These are phyloP conservation scores for Podaxis sp. DNA, from an alignment of 768 basidiomycete species.

Conservation along the genomic window DNA sequence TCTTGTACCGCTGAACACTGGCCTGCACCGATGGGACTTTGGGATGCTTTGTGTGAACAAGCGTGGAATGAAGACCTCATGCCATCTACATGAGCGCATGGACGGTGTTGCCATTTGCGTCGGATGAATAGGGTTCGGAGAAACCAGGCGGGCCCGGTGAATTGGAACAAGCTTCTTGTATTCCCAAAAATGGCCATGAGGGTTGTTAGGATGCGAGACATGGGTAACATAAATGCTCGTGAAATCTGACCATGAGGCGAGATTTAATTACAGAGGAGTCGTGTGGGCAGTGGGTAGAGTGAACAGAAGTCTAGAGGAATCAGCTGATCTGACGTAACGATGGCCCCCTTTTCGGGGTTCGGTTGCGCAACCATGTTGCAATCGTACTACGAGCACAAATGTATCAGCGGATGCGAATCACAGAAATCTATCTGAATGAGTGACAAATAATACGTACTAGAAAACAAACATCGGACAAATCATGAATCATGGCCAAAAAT, in stretches of 20 bases:
- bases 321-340: neutral
- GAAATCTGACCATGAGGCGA: neutral
- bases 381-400: no score
- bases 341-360: no score
- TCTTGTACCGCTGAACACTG: no score
- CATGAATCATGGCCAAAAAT: no score
- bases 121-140: neutral
- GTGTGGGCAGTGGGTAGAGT: neutral
- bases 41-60: neutral
- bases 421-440: no score
- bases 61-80: neutral
- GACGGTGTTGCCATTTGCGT: neutral
- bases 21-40: no score
- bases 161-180: neutral
- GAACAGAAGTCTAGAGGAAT: neutral
- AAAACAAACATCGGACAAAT: neutral
- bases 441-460: no score
- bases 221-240: neutral
- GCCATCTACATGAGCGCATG: neutral
- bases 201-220: neutral
- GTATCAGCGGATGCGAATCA: no score
- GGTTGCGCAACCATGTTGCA: no score
- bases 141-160: neutral
- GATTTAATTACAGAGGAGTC: neutral
- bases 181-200: neutral